Base-by-base conservation (phyloP, 2,329 filamentous ascomycete species). In the Pseudonectria buxi region DNA sequence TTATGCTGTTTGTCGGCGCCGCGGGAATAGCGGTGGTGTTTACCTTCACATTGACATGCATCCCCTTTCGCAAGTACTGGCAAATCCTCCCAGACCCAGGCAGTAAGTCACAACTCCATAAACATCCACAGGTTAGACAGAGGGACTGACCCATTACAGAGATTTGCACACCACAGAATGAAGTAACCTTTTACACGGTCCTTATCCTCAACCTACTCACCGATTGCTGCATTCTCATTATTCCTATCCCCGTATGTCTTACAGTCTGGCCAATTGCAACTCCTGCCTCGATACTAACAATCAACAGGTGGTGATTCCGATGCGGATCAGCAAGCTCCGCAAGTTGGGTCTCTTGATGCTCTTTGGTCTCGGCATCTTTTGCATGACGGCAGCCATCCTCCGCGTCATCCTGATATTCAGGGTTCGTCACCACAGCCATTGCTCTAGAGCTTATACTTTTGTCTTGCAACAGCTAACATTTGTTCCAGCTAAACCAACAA, bases 41-140 rank as follows among this genome's bases (percentile, higher is more conserved):
- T 4, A 51, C 55, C 0, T 34, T 61, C 2, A 38, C 44, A 7
- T 31, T 57, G 1, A 56, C 52, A 3, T 65, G 61, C 35, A 51
- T 53, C 0, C 62, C 62, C 0, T 57, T 62, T 12, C 37, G 50
- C 4, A 47, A 51, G 3, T 35, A 60, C 13, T 65, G 61, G 58
- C 54, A 58, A 26, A 50, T 64, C 9, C 49, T 50, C 32, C 59
- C 62, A 10, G 58, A 63, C 14, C 61, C 59, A 10, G 61, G 61
- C 37, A 40, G 61, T 64, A 40, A 16, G 58, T 49, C 7, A 10
- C 30, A 3, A 14, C n/a, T 12, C 2, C 18, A 7, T 1, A 14
- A 33, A n/a, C 18, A n/a, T n/a, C n/a, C n/a, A n/a, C 18, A 22
- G 5, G 18, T 22, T 22, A 22, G 18, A 9, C 5, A 9, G 18